A percentile compares a stretch with the other conserved stretches of the same genome.
Evolutionary conservation across 78 protist genomes (phyloP).

Genomic region (Capsaspora owczarzaki): DNA sequence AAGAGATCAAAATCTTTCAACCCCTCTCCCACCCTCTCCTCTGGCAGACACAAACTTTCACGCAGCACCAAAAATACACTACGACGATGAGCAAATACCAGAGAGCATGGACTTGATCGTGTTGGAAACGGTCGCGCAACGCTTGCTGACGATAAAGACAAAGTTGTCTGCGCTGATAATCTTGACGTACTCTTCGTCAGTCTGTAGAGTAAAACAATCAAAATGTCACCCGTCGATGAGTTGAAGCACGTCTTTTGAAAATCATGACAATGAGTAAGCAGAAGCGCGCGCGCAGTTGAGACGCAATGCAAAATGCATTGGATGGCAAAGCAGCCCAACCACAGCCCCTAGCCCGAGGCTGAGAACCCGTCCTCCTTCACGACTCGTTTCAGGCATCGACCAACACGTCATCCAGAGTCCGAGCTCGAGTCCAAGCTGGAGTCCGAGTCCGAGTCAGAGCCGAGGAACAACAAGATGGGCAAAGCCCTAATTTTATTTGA

Average conservation of each 20-base stretch:
- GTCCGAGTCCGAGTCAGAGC: too few relatives aligned
- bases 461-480: too few relatives aligned
- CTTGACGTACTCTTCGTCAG: conserved; percentile 18
- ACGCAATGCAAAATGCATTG: neutral
- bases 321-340: neutral
- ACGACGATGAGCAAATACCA: too few relatives aligned
- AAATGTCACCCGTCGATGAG: neutral
- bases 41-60: neutral
- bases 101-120: conserved; percentile 71
- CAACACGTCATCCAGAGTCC: too few relatives aligned
- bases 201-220: neutral
- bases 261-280: neutral
- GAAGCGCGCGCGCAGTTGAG: neutral
- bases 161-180: conserved; percentile 36
- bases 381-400: too few relatives aligned
- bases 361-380: too few relatives aligned
- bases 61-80: too few relatives aligned
- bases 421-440: too few relatives aligned
- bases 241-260: neutral
- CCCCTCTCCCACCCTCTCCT: neutral
- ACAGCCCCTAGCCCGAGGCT: too few relatives aligned
- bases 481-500: too few relatives aligned
- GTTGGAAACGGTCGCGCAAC: conserved; percentile 67
- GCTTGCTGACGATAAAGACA: conserved; percentile 55
- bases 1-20: neutral